Conservation (phyloP, 164 flowering plant genomes). For the Vitis rotundifolia region DNA sequence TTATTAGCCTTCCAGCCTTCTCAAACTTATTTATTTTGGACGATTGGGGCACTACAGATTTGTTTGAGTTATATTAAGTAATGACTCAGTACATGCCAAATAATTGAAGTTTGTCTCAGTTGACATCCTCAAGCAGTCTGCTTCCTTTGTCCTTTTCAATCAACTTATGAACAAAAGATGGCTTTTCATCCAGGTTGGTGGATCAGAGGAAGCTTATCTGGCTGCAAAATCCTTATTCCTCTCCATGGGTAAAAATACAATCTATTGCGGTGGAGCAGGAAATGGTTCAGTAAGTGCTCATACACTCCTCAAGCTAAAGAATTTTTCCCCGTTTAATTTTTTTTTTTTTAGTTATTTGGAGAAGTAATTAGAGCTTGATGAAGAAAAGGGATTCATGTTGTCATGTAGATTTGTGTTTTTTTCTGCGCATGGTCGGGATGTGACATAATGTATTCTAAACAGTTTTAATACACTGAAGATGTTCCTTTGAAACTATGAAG, state of each 20-base stretch:
- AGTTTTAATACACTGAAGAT: neutral
- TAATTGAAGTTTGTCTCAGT: too few species aligned
- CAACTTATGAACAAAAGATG: conserved; percentile 1
- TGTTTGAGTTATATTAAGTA: too few species aligned
- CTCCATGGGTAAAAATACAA: conserved; percentile 80
- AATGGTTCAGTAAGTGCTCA: conserved; percentile 76
- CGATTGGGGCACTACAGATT: too few species aligned
- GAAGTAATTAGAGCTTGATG: neutral
- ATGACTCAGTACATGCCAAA: too few species aligned
- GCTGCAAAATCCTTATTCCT: conserved; percentile 71
- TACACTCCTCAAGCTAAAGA: neutral
- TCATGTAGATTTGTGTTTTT: neutral
- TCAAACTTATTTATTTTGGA: too few species aligned
- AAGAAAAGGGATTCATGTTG: too few species aligned
- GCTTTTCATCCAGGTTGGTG: conserved; percentile 70
- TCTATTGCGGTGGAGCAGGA: conserved; percentile 89
- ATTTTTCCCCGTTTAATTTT: neutral
- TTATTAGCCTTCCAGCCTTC: too few species aligned
- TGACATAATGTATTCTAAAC: neutral
- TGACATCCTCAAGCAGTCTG: too few species aligned
- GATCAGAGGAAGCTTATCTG: conserved; percentile 68
- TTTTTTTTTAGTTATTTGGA: neutral
- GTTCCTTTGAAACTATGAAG: neutral
- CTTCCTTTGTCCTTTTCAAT: too few species aligned
- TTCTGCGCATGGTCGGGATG: neutral